A percentile compares a stretch with the other conserved stretches of the same genome.
Evolutionary conservation across 2,329 filamentous ascomycete genomes (phyloP).

Genomic region (Botrytis deweyae): DNA sequence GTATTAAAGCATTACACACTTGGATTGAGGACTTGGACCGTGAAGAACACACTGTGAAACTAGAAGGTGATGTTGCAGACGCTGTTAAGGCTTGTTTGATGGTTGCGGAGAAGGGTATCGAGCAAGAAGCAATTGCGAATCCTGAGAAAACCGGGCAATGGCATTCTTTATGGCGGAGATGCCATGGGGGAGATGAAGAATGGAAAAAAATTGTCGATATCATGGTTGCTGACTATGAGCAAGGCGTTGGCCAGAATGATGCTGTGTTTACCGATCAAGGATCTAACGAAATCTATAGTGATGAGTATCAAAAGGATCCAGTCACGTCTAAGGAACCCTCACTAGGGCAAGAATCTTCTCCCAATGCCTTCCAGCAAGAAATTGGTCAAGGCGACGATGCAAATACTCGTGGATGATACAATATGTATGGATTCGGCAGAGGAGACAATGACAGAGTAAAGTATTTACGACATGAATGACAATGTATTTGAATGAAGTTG

Average conservation of each 20-base stretch:
- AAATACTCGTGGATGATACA: not conserved
- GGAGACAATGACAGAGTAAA: not conserved
- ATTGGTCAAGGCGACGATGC: not conserved
- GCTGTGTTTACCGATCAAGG: not conserved
- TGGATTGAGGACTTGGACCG: constrained; percentile 59
- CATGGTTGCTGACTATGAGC: constrained; percentile 8
- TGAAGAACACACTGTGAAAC: constrained; percentile 52
- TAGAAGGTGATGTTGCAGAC: constrained; percentile 46
- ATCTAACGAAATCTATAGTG: not conserved
- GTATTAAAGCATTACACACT: constrained; percentile 50
- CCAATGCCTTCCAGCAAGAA: not conserved
- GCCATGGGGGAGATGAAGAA: constrained; percentile 7
- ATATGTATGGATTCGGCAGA: not conserved
- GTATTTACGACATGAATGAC: not conserved
- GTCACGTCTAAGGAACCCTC: not conserved
- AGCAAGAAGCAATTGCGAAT: constrained; percentile 24
- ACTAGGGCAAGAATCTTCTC: not conserved
- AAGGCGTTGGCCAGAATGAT: not conserved
- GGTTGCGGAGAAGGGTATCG: constrained; percentile 50
- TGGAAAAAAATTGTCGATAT: not conserved
- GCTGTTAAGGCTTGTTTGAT: constrained; percentile 55
- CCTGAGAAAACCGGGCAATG: constrained; percentile 27
- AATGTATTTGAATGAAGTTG: not conserved
- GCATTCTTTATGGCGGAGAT: constrained; percentile 28
- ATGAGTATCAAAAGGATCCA: not conserved